Conservation (phyloP, 345 rosid species). For the Rhodamnia argentea region DNA sequence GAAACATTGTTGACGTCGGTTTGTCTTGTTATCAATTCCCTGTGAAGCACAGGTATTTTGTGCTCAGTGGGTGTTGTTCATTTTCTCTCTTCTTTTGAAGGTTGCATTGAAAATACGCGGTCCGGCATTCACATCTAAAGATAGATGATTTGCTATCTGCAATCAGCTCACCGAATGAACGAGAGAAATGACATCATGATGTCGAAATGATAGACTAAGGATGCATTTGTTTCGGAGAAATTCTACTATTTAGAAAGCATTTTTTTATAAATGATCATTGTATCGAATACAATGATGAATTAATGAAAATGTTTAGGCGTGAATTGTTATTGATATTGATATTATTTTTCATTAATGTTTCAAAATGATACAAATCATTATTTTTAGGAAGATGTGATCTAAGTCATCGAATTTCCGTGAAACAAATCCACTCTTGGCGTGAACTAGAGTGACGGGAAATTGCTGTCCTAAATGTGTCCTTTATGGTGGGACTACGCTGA, state of each 20-base stretch:
- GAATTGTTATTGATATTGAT: neutral
- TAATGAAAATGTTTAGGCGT: neutral
- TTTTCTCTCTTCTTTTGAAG: conserved; percentile 15
- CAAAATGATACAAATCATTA: neutral
- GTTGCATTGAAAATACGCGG: conserved; percentile 63
- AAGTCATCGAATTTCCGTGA: neutral
- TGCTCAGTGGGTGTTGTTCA: neutral
- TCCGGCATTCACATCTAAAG: conserved; percentile 63
- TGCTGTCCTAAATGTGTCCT: neutral
- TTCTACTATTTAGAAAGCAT: too few relatives aligned
- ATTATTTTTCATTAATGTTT: neutral
- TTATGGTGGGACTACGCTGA: neutral
- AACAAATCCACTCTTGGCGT: neutral
- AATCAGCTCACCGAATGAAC: conserved; percentile 25
- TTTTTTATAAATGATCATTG: neutral
- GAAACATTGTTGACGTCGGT: neutral
- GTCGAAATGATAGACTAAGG: conserved; percentile 60
- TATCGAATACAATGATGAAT: neutral
- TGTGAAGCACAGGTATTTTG: neutral
- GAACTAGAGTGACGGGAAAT: neutral
- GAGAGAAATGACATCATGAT: conserved; percentile 37
- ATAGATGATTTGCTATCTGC: conserved; percentile 64
- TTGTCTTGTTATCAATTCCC: neutral
- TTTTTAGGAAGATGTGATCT: neutral
- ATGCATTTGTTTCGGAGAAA: neutral